Base-by-base conservation (phyloP, 371 early-diverging fungal genomes). In the Mortierella sp. region DNA sequence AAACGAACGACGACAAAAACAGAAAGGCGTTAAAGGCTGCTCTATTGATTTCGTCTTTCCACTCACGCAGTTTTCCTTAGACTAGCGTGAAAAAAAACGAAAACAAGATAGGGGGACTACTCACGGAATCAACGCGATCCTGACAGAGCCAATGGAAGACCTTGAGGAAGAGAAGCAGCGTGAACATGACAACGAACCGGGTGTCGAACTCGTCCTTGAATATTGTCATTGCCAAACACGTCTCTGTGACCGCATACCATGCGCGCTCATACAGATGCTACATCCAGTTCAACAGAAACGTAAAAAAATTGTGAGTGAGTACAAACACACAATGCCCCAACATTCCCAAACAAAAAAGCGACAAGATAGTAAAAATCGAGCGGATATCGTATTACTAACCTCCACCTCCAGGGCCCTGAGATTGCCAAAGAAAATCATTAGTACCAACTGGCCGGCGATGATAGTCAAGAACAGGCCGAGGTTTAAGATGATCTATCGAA, bases 231-330 rank as follows among this genome's bases (percentile, higher is more conserved):
- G 98, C 98, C 40, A 99, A 85, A 75, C 96, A 96, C 3, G 97
- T 97, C 84, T 99, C 99, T 41, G 97, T 96, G 45, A 98, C 93
- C 19, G 98, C 96, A 82, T 96, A 95, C 99, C 99, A 98, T 6
- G 97, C 94, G 29, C 95, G 90, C 81, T 99, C 98, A 74, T 97
- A 97, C 31, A 98, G 87, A 79, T 97, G 98, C 95, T 97, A 84
- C 76, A 40, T 41, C 29, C 24, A 44, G 47, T 47, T 58, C 31
- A 31, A 58, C 22, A 7, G 41, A 50, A 44, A 19, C 11, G 52
- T 6, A 16, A 43, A 43, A 65, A 24, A 55, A 31, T 2, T 31
- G 58, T 31, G 22, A 31, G 58, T 58, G 58, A 58, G 58, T 34
- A 58, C 29, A 58, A 22, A 34, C 19, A 31, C 19, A 72, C 40